Base-by-base conservation (phyloP, 345 rosid genomes). In the Xanthoceras sorbifolium region DNA sequence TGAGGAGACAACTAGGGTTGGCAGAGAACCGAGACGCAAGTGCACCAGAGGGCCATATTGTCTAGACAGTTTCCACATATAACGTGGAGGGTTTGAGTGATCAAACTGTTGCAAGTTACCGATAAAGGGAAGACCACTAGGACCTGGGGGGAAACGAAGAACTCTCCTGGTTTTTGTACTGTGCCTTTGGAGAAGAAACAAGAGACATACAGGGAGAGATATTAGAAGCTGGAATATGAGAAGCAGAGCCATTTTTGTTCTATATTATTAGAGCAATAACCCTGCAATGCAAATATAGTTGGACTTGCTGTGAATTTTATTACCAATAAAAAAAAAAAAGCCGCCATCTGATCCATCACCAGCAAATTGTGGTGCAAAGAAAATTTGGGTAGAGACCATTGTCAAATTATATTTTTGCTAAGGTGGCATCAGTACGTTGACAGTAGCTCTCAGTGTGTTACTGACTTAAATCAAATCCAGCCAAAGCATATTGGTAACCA, bases 51-150 rank as follows among this genome's bases (percentile, higher is more conserved):
- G 87, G 1, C 90, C 92, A 25, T 82, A 85, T 7, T 62, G 78
- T 72, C 82, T 78, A 12, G 91, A 85, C 67, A 90, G 90, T 14
- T 77, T 48, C 79, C 78, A 42, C 38, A 89, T 67, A 44, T 76
- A 72, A 0, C 31, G 69, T 68, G 83, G 90, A 52, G 81, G 80
- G 80, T 64, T 64, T 9, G 77, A 59, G 23, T 0, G 65, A 40
- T 67, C 60, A 62, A 90, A 75, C 48, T 85, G 90, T 73, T 78
- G 86, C 42, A 91, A 71, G 85, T 89, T 91, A 7, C 93, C 90
- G 23, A 89, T 76, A 9, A 89, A 44, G 8, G 90, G 91, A 78
- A 89, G 86, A 1, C 75, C 76, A 17, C 2, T 20, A 42, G 90
- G 93, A 0, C 90, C 89, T 0, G 90, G 93, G 18, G 91, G 94